Evolutionary conservation across 1,139 yeast species (phyloP).

Genomic region (Kurtzmaniella natalensis): DNA sequence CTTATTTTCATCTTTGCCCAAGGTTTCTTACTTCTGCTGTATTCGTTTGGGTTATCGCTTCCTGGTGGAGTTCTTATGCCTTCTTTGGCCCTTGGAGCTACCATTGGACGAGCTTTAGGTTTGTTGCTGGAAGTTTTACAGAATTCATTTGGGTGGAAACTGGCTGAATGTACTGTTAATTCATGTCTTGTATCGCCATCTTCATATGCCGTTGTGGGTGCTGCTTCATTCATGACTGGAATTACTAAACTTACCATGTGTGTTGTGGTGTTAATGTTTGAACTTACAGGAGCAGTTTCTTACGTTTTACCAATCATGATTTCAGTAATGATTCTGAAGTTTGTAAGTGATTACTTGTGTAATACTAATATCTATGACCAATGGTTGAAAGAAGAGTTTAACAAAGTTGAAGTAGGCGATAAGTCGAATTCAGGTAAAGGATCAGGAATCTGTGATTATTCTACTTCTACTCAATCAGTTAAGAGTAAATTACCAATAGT

Average conservation of each 20-base stretch:
- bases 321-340: constrained; percentile 50
- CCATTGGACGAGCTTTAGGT: constrained; percentile 67
- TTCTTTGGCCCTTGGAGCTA: constrained; percentile 65
- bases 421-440: constrained; percentile 36
- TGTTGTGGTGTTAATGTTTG: constrained; percentile 54
- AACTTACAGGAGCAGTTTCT: constrained; percentile 56
- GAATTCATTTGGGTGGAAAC: constrained; percentile 32
- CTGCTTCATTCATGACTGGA: constrained; percentile 56
- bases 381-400: constrained; percentile 33
- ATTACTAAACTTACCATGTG: constrained; percentile 53
- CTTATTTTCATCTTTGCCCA: constrained; percentile 44
- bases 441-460: constrained; percentile 34
- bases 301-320: constrained; percentile 59
- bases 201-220: constrained; percentile 59
- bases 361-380: constrained; percentile 48
- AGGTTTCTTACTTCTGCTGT: constrained; percentile 56
- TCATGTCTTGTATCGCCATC: constrained; percentile 55
- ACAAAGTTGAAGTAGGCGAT: constrained; percentile 9
- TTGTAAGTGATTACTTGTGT: constrained; percentile 44
- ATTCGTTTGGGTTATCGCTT: constrained; percentile 59
- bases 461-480: constrained; percentile 25
- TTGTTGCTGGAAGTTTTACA: constrained; percentile 52
- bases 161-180: constrained; percentile 47
- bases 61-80: constrained; percentile 82
- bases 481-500: constrained; percentile 34